Conservation (phyloP, 768 basidiomycete genomes). For the Hydnum rufescens region DNA sequence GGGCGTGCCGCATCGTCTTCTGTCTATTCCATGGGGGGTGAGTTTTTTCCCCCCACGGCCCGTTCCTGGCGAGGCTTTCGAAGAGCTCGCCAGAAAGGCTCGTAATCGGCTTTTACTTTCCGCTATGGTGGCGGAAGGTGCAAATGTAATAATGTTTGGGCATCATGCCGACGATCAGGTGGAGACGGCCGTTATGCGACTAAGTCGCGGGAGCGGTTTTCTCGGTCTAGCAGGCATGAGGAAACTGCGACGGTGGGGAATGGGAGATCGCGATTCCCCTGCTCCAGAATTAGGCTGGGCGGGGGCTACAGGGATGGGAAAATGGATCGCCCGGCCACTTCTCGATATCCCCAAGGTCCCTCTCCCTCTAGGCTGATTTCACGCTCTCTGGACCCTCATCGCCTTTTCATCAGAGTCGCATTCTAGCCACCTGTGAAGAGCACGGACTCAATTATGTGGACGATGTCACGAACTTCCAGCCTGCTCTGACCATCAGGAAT, state of each 20-base stretch:
- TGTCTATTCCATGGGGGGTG: conserved; percentile 37
- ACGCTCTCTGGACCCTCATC: background rate
- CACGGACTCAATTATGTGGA: conserved; percentile 38
- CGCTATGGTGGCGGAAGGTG: conserved; percentile 23
- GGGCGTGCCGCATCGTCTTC: conserved; percentile 28
- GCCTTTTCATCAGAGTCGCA: conserved; percentile 35
- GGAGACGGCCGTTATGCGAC: conserved; percentile 57
- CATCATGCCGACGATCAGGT: conserved; percentile 76
- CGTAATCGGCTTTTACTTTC: conserved; percentile 34
- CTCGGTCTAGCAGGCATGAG: conserved; percentile 36
- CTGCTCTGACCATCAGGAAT: conserved; percentile 51
- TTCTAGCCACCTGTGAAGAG: conserved; percentile 58
- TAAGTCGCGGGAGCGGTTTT: conserved; percentile 14
- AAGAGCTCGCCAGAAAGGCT: conserved; percentile 35
- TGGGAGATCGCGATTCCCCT: conserved; percentile 28
- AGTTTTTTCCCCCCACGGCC: conserved; percentile 33
- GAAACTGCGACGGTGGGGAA: conserved; percentile 50
- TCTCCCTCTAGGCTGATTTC: conserved; percentile 4
- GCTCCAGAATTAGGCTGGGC: conserved; percentile 21
- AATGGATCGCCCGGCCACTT: conserved; percentile 56
- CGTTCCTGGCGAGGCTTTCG: conserved; percentile 23
- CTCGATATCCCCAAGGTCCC: conserved; percentile 47
- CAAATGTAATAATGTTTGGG: conserved; percentile 36
- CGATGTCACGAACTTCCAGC: conserved; percentile 59
- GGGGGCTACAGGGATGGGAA: conserved; percentile 38